Percentiles rank a stretch among this genome's conserved stretches.
Conservation (phyloP, 2,329 filamentous ascomycete species). For the Cladobotryum protrusum region DNA sequence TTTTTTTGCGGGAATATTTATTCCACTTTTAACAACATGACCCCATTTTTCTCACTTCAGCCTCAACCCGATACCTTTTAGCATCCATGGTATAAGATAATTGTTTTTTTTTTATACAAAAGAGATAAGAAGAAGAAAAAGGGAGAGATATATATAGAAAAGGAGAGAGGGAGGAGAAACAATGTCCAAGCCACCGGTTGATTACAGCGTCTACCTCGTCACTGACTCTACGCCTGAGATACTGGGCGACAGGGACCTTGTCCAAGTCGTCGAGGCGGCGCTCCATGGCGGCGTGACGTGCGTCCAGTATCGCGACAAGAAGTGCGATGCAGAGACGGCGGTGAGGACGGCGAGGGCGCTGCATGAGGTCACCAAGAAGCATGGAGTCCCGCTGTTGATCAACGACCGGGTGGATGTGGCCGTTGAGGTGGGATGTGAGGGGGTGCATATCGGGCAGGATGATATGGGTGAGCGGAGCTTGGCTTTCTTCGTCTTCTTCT, state of each 20-base stretch:
- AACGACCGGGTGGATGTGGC: conserved; percentile 92
- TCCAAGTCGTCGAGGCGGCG: conserved; percentile 66
- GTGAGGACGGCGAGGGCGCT: conserved; percentile 65
- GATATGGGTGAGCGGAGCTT: conserved; percentile 61
- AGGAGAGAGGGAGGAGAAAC: background rate
- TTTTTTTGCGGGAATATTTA: too few relatives aligned
- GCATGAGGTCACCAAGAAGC: conserved; percentile 61
- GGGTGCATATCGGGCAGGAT: conserved; percentile 92
- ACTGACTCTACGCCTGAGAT: conserved; percentile 88
- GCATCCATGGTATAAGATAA: too few relatives aligned
- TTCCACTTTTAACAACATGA: too few relatives aligned
- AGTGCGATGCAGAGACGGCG: conserved; percentile 63
- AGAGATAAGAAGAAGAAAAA: background rate
- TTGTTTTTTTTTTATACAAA: too few relatives aligned
- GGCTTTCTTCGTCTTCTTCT: background rate
- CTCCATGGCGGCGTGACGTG: conserved; percentile 75
- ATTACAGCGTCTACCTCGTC: conserved; percentile 84
- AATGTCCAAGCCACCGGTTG: conserved; percentile 32
- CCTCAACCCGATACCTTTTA: too few relatives aligned
- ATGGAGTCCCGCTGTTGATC: conserved; percentile 75
- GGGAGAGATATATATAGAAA: conserved; percentile 16
- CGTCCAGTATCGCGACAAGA: conserved; percentile 90
- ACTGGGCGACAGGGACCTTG: conserved; percentile 64
- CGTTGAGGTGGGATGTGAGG: conserved; percentile 77
- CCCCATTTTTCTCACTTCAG: too few relatives aligned